Evolutionary conservation across 495 filamentous ascomycete genomes (phyloP).

Genomic region (Penicillium steckii): DNA sequence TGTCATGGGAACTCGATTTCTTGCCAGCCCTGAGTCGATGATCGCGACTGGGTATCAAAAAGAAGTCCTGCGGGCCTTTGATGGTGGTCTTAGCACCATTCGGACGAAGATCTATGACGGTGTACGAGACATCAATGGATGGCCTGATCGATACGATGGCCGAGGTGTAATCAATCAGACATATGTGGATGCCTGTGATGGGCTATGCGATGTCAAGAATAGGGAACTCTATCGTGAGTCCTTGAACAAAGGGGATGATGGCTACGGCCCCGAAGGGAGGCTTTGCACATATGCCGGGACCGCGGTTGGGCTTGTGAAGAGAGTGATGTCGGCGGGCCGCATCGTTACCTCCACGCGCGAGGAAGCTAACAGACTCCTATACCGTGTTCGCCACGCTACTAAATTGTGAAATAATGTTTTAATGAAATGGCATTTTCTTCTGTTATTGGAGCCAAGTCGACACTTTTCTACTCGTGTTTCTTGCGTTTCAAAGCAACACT

Average conservation of each 20-base stretch:
- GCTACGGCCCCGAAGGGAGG: neutral
- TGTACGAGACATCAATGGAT: constrained; percentile 59
- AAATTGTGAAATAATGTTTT: no score
- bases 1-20: constrained; percentile 69
- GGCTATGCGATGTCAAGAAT: neutral
- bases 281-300: neutral
- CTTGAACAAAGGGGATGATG: neutral
- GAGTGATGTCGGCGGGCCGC: neutral
- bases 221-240: neutral
- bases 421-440: no score
- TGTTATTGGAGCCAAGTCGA: no score
- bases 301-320: neutral
- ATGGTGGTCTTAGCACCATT: constrained; percentile 62
- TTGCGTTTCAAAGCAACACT: no score
- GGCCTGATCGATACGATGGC: constrained; percentile 62
- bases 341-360: neutral
- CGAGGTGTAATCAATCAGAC: constrained; percentile 63
- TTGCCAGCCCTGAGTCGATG: constrained; percentile 57
- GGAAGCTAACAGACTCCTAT: neutral
- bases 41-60: constrained; percentile 56
- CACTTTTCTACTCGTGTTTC: no score
- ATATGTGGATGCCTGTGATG: constrained; percentile 9
- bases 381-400: no score
- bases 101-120: constrained; percentile 67
- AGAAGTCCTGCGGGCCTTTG: constrained; percentile 54